Evolutionary conservation across 2,329 filamentous ascomycete genomes (phyloP).

Genomic region (Didymella glomerata): DNA sequence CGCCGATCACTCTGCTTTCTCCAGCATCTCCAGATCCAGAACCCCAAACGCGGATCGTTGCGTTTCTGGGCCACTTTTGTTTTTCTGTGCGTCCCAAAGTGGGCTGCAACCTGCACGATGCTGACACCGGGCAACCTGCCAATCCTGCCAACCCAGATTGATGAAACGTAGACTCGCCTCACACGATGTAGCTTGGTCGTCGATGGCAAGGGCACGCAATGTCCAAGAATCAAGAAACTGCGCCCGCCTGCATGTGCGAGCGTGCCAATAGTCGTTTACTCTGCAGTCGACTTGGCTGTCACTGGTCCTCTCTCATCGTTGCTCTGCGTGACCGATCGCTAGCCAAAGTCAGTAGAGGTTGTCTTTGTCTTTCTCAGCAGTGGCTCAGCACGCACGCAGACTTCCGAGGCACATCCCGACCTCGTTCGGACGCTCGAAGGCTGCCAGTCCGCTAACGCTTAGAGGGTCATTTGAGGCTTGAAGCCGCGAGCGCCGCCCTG

Average conservation of each 20-base stretch:
- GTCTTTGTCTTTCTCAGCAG: conserved; percentile 9
- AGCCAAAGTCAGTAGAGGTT: neutral
- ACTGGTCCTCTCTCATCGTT: conserved; percentile 1
- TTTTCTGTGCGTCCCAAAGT: conserved; percentile 6
- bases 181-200: conserved; percentile 3
- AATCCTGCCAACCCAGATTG: conserved; percentile 8
- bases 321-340: conserved; percentile 2
- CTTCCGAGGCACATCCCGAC: conserved; percentile 12
- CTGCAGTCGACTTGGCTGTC: conserved; percentile 10
- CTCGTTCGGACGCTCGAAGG: neutral
- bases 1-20: conserved; percentile 13
- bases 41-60: conserved; percentile 19
- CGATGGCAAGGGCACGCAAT: conserved; percentile 7
- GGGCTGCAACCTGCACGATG: conserved; percentile 11
- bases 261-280: conserved; percentile 7
- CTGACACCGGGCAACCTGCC: conserved; percentile 21
- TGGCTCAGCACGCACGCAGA: conserved; percentile 16
- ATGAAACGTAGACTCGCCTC: conserved; percentile 16
- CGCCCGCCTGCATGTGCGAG: conserved; percentile 9
- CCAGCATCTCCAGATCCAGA: conserved; percentile 25
- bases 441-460: conserved; percentile 17
- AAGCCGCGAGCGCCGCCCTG: conserved; percentile 30
- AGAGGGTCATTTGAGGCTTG: conserved; percentile 22
- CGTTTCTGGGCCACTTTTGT: conserved; percentile 10
- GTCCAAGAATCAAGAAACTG: conserved; percentile 14